These are phyloP conservation scores for Entamoeba moshkovskii DNA, from an alignment of 208 protist species.

Conservation along the genomic window DNA sequence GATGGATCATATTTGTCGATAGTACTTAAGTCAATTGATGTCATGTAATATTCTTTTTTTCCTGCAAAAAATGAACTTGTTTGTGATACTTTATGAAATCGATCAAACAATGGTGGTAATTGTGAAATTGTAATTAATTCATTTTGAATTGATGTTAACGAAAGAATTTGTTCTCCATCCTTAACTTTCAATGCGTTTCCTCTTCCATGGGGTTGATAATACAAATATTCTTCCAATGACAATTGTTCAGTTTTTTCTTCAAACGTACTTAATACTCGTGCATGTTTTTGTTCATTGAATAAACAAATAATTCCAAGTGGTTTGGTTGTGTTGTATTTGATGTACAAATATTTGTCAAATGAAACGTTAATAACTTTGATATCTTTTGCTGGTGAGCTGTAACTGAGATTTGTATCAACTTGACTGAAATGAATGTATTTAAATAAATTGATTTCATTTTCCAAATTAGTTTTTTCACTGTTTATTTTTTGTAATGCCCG, in stretches of 20 bases:
- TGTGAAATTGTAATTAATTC: not conserved
- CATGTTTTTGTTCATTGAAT: not conserved
- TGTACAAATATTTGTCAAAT: not conserved
- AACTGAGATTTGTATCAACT: not conserved
- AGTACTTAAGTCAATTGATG: not conserved
- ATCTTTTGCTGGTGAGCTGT: not conserved
- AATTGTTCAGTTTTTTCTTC: not conserved
- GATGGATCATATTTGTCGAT: not conserved
- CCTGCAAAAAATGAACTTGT: not conserved
- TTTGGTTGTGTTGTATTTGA: not conserved
- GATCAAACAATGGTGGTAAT: not conserved
- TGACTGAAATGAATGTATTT: not conserved
- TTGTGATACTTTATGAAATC: not conserved
- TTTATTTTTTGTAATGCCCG: not conserved
- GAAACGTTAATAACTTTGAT: not conserved
- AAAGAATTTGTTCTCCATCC: not conserved
- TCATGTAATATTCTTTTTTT: not conserved
- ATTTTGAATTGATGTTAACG: not conserved
- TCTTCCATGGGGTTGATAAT: not conserved
- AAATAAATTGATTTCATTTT: not conserved
- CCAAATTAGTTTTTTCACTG: not conserved
- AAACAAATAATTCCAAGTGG: not conserved
- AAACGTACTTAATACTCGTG: not conserved
- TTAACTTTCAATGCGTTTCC: not conserved
- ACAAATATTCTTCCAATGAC: not conserved